Evolutionary conservation across 2,329 filamentous ascomycete species (phyloP), one percentile per base, ranked within the genome.

Genomic region (Aureobasidium sp.): DNA sequence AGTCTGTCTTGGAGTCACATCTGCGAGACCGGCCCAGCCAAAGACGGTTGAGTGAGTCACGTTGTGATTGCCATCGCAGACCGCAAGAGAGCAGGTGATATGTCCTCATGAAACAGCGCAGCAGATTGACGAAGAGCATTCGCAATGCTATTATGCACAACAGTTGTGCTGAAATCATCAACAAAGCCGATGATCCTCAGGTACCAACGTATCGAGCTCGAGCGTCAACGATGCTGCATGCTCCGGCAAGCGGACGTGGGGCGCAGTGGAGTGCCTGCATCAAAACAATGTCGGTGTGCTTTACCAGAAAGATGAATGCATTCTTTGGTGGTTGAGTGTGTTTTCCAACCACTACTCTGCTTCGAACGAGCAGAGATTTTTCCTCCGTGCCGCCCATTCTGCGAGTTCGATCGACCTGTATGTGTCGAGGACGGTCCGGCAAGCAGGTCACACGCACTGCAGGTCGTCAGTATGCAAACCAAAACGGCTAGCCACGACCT

Each of bases 381-480:
- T 17, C 9, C 27, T 42, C 6, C 33, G 17, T 54, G 50, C 50
- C 35, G 50, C 15, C 19, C 9, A 21, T 19, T 21, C 37, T 42
- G 27, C 27, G 29, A 43, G 13, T 11, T 35, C 38, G 53, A 45
- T 45, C 40, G 10, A 9, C 6, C 40, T 46, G 50, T 35, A 54
- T 54, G 53, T 40, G 46, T 57, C 31, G 53, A 33, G 27, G 19
- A 35, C 17, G 29, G 10, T 55, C 51, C 25, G 38, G 51, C 40
- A 42, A 33, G 43, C 57, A 58, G 60, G 62, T 61, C 62, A 66
- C 63, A 63, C 62, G 62, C n/a, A n/a, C n/a, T n/a, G n/a, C 64
- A 65, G 54, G 51, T 47, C 45, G 60, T 29, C 27, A 60, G 37
- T 63, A 63, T 65, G 65, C 64, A 61, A 61, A 43, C 42, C 51